Percentiles rank a stretch among this genome's conserved stretches.
phyloP scores from a whole-genome alignment of 495 filamentous ascomycete genomes.

The Hypoxylon subgilvum region DNA sequence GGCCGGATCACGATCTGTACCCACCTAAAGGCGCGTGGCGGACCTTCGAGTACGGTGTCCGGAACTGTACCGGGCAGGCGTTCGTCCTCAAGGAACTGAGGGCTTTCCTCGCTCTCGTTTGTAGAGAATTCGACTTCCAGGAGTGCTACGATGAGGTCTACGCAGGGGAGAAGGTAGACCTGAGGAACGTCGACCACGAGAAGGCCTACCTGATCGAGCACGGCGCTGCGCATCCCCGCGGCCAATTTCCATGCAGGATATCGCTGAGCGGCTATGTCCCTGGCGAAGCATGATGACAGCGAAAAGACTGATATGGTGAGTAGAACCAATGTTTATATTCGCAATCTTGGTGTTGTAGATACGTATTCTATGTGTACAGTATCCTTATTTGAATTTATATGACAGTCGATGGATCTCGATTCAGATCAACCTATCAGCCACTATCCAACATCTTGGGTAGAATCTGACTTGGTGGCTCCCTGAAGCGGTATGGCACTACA shows the following conservation, averaged over 20 bases:
- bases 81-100: constrained; percentile 56
- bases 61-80: constrained; percentile 61
- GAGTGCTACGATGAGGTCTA: constrained; percentile 42
- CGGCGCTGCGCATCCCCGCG: constrained; percentile 36
- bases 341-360: too few species aligned
- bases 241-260: constrained; percentile 36
- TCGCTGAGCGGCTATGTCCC: constrained; percentile 31
- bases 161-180: constrained; percentile 27
- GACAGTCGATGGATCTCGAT: background rate
- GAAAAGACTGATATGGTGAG: too few species aligned
- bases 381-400: background rate
- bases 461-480: too few species aligned
- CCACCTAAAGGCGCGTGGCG: constrained; percentile 54
- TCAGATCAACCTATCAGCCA: too few species aligned
- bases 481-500: too few species aligned
- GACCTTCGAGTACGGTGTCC: constrained; percentile 56
- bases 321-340: too few species aligned
- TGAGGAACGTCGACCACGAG: constrained; percentile 33
- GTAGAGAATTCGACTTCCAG: constrained; percentile 54
- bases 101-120: constrained; percentile 52
- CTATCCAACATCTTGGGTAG: too few species aligned
- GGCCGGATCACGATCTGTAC: constrained; percentile 41
- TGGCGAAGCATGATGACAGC: background rate
- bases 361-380: background rate
- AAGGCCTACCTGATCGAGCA: constrained; percentile 38